phyloP scores from a whole-genome alignment of 805 yeast genomes.

The Saccharomycopsis microspora region DNA sequence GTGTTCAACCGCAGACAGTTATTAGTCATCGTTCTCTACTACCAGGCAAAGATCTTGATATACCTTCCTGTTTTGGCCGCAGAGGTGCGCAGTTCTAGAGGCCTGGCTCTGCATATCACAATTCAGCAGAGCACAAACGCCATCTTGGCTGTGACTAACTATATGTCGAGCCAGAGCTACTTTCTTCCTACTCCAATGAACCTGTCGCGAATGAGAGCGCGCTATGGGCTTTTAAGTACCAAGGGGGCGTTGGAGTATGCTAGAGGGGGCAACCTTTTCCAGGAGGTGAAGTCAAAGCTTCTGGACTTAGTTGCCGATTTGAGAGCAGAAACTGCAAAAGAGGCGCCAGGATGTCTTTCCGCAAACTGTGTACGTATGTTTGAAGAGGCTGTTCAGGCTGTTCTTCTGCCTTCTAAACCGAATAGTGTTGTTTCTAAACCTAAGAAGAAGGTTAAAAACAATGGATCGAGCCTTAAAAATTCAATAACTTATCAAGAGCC shows the following conservation, averaged over 20 bases:
- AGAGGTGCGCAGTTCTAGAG: conserved; percentile 25
- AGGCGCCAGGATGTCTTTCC: conserved; percentile 52
- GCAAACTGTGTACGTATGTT: conserved; percentile 41
- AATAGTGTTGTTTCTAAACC: not conserved
- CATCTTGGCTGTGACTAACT: conserved; percentile 40
- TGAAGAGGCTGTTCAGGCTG: conserved; percentile 48
- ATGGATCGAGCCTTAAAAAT: not conserved
- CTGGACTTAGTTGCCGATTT: conserved; percentile 38
- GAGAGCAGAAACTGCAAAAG: conserved; percentile 37
- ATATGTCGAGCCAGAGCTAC: conserved; percentile 27
- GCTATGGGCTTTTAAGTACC: conserved; percentile 55
- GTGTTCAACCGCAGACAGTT: conserved; percentile 28
- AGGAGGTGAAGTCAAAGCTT: conserved; percentile 51
- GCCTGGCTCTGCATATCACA: conserved; percentile 49
- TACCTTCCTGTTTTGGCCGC: conserved; percentile 52
- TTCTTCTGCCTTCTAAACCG: conserved; percentile 40
- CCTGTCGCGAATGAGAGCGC: conserved; percentile 47
- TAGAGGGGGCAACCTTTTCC: conserved; percentile 71
- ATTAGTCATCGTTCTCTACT: conserved; percentile 45
- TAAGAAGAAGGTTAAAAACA: not conserved
- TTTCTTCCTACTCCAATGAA: conserved; percentile 56
- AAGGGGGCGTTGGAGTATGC: conserved; percentile 74
- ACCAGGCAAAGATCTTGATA: conserved; percentile 50
- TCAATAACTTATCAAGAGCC: no score
- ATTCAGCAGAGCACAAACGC: conserved; percentile 59